Conservation (phyloP, 2,329 filamentous ascomycete species). For the Botrytis cinerea region DNA sequence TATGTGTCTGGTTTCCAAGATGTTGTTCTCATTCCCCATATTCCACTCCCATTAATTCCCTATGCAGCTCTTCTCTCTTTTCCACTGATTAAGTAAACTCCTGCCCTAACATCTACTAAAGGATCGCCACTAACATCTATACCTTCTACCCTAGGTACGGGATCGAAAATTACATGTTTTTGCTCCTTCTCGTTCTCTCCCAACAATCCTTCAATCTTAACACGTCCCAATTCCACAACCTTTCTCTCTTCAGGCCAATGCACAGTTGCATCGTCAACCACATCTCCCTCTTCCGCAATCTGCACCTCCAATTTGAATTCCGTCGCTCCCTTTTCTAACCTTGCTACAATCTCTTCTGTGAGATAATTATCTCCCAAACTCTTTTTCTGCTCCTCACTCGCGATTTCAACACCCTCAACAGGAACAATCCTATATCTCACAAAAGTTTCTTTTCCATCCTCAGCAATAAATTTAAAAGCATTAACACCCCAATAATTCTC, state of each 20-base stretch:
- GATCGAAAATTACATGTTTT: constrained; percentile 59
- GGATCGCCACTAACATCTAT: constrained; percentile 56
- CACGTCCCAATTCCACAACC: constrained; percentile 52
- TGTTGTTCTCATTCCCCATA: not conserved
- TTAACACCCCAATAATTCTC: constrained; percentile 53
- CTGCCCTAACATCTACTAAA: constrained; percentile 56
- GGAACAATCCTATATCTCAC: constrained; percentile 54
- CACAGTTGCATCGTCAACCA: constrained; percentile 50
- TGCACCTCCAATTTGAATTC: constrained; percentile 54
- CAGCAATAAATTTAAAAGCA: constrained; percentile 50
- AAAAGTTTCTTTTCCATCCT: constrained; percentile 47
- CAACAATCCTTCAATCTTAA: constrained; percentile 48
- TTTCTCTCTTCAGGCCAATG: constrained; percentile 55
- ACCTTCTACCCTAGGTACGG: constrained; percentile 56
- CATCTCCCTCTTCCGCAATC: constrained; percentile 51
- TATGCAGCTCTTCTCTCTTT: constrained; percentile 48
- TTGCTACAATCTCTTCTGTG: constrained; percentile 49
- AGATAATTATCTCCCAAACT: constrained; percentile 48
- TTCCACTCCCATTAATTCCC: no score
- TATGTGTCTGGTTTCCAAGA: not conserved
- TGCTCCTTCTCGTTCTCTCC: constrained; percentile 47
- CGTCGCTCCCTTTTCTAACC: constrained; percentile 41
- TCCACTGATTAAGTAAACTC: constrained; percentile 57
- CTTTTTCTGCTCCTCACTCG: constrained; percentile 45
- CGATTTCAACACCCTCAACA: constrained; percentile 45